phyloP scores from a whole-genome alignment of 2,329 filamentous ascomycete genomes.

The Fonsecaea nubica region DNA sequence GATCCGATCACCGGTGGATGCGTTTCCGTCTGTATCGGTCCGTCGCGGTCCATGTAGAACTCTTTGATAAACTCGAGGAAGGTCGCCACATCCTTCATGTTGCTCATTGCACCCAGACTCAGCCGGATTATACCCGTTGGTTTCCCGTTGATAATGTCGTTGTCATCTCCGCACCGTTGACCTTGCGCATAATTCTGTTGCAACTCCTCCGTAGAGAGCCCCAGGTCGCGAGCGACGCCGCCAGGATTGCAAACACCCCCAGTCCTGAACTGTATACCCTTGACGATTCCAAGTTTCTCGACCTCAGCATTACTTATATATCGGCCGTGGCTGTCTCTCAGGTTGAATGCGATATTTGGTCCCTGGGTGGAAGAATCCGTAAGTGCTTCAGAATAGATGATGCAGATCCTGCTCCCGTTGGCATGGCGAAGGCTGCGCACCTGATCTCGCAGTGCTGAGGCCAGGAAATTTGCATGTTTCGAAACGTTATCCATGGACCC shows the following conservation, averaged over 20 bases:
- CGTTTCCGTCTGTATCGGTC: constrained; percentile 24
- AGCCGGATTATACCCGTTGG: constrained; percentile 85
- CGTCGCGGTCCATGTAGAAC: constrained; percentile 61
- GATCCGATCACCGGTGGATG: neutral
- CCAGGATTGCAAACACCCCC: constrained; percentile 93
- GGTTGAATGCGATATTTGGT: constrained; percentile 83
- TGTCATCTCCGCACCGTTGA: constrained; percentile 80
- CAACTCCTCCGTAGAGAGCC: constrained; percentile 80
- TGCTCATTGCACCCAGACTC: constrained; percentile 92
- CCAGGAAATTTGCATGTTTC: constrained; percentile 72
- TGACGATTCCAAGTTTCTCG: constrained; percentile 81
- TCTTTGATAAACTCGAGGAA: constrained; percentile 76
- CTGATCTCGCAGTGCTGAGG: constrained; percentile 63
- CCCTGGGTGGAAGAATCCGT: constrained; percentile 59
- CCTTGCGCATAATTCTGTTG: constrained; percentile 83
- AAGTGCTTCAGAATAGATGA: constrained; percentile 63
- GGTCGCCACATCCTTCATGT: constrained; percentile 70
- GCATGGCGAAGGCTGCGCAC: constrained; percentile 69
- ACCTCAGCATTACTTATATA: constrained; percentile 85
- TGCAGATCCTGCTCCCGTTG: constrained; percentile 71
- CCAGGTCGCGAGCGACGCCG: constrained; percentile 76
- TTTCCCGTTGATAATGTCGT: constrained; percentile 81
- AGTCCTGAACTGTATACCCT: constrained; percentile 82
- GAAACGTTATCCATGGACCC: constrained; percentile 73
- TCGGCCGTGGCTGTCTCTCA: constrained; percentile 69